These are phyloP conservation scores for Tulasnella sp. DNA, from an alignment of 768 basidiomycete genomes.

Conservation along the genomic window DNA sequence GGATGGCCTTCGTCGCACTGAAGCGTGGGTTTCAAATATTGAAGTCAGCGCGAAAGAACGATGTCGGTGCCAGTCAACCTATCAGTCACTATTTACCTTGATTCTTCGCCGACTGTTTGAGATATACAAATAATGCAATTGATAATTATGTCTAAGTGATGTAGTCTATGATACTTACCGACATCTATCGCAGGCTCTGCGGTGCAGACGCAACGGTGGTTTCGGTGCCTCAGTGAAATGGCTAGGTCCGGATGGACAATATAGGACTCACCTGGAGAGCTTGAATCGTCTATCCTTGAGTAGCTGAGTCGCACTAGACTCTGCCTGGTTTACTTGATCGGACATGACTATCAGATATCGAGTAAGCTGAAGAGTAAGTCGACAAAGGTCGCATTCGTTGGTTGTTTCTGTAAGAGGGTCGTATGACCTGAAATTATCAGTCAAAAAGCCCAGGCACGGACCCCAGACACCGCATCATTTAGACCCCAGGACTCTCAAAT, in stretches of 20 bases:
- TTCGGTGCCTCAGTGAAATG: constrained; percentile 15
- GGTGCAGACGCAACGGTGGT: constrained; percentile 12
- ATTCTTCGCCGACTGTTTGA: constrained; percentile 56
- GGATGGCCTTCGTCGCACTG: constrained; percentile 76
- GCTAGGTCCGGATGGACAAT: constrained; percentile 4
- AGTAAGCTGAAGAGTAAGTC: neutral
- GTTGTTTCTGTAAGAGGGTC: no score
- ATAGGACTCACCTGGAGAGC: constrained; percentile 53
- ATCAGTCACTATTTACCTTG: constrained; percentile 28
- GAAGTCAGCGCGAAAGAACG: no score
- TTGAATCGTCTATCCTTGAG: constrained; percentile 73
- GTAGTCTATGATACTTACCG: constrained; percentile 40
- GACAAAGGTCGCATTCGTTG: no score
- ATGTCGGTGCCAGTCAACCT: no score
- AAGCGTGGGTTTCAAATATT: no score
- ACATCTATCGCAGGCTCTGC: constrained; percentile 80
- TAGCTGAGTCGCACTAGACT: constrained; percentile 9
- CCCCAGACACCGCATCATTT: no score
- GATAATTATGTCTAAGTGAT: no score
- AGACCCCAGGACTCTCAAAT: no score
- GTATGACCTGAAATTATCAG: no score
- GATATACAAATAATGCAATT: neutral
- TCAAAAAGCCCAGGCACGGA: no score
- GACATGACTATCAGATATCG: neutral
- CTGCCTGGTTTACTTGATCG: constrained; percentile 1